These are phyloP conservation scores for Vaccinium myrtillus DNA, from an alignment of 148 eudicot genomes.

Conservation along the genomic window DNA sequence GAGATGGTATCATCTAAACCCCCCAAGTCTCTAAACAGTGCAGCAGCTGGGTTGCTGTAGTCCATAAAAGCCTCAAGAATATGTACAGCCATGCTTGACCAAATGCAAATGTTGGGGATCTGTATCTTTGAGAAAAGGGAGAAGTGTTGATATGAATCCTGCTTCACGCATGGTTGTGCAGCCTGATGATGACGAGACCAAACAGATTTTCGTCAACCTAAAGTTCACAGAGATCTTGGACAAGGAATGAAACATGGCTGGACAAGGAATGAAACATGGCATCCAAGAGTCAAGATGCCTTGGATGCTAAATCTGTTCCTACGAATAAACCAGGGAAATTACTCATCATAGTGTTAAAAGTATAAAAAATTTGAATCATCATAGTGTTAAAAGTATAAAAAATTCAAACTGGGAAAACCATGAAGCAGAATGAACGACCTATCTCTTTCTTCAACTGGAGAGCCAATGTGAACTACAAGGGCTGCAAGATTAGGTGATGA, in stretches of 20 bases:
- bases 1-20: constrained; percentile 93
- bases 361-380: not conserved
- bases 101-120: constrained; percentile 91
- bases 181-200: constrained; percentile 92
- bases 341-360: not conserved
- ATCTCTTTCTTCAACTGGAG: constrained; percentile 44
- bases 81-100: constrained; percentile 92
- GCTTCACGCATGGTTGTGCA: constrained; percentile 99
- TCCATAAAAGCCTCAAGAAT: constrained; percentile 98
- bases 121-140: constrained; percentile 91
- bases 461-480: constrained; percentile 21
- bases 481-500: constrained; percentile 44
- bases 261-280: too few relatives aligned
- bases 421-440: constrained; percentile 28
- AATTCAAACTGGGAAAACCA: constrained; percentile 22
- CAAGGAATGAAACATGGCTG: too few relatives aligned
- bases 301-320: not conserved
- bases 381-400: not conserved
- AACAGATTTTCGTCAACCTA: not conserved
- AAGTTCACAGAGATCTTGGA: too few relatives aligned
- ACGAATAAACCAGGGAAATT: not conserved
- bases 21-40: constrained; percentile 91
- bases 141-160: constrained; percentile 94
- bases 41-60: constrained; percentile 98
- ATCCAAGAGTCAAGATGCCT: not conserved